Base-by-base conservation (phyloP, 139 green algal genomes). In the Yamagishiella unicocca region DNA sequence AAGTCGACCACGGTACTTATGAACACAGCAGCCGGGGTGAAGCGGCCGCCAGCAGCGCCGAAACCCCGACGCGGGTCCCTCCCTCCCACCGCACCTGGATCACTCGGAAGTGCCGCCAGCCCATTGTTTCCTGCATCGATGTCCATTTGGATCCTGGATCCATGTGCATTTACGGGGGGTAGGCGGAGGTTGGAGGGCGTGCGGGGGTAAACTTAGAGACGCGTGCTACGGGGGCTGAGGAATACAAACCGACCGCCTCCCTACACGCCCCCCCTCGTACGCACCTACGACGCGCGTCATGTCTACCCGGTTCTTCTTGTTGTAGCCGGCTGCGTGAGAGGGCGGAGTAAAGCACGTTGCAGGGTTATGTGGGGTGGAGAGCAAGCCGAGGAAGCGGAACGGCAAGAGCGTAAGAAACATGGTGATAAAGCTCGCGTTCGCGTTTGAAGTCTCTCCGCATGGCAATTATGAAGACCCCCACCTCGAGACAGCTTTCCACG, bases 71-170 rank as follows among this genome's bases (percentile, higher is more conserved):
- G 50, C 14, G 50, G 12, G 50, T 58, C 50, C 50, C 50, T 58
- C 50, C 50, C 12, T 58, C 50, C 50, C 1, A 50, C 58, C 43
- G 43, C 61, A 92, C 87, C 80, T 91, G 67, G 33, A 84, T 78
- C 0, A 93, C 89, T 31, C 87, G 62, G 67, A 94, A 94, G 66
- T 94, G 91, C 2, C 90, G 61, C 91, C 91, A 94, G 9, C 91
- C 91, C 72, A 93, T 45, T 2, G 91, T 94, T 50, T 88, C 87
- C 87, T 93, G 75, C 91, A 94, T 93, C 4, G 91, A 89, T 25
- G 91, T 94, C 91, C 91, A 94, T 38, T 94, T 93, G 43, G 90
- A 92, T 25, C 83, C 89, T 93, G 84, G 12, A 27, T n/a, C n/a
- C n/a, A n/a, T n/a, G n/a, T n/a, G n/a, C n/a, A n/a, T n/a, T n/a